Percentiles rank a stretch among this genome's conserved stretches.
Evolutionary conservation across 352 stramenopile species (phyloP).

Genomic region (Phytopythium litorale): DNA sequence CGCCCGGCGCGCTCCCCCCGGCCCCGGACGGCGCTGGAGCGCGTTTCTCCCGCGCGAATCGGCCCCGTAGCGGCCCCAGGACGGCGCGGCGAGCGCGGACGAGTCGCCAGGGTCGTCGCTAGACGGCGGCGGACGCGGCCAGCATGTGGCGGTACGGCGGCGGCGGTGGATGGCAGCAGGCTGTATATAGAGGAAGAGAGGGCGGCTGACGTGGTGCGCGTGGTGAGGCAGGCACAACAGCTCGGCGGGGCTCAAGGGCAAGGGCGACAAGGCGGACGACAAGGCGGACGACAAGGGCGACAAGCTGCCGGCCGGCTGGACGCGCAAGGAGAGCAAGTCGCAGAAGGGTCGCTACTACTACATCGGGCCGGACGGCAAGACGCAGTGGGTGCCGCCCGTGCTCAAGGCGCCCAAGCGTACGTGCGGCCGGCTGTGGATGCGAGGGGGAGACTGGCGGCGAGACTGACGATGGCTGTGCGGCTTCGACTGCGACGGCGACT

Average conservation of each 20-base stretch:
- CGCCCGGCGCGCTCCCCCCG: background rate
- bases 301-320: conserved; percentile 73
- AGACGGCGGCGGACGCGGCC: background rate
- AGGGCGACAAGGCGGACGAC: conserved; percentile 1
- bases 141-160: conserved; percentile 6
- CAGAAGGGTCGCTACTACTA: conserved; percentile 86
- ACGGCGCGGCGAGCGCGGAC: background rate
- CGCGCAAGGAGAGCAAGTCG: conserved; percentile 80
- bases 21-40: background rate
- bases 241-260: conserved; percentile 3
- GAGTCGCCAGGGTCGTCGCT: no score
- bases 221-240: conserved; percentile 3
- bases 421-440: background rate
- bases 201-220: background rate
- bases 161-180: background rate
- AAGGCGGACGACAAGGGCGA: conserved; percentile 17
- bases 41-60: background rate
- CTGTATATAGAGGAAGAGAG: no score
- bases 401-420: conserved; percentile 16
- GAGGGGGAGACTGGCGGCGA: background rate
- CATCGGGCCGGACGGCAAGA: conserved; percentile 78
- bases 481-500: no score
- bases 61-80: background rate
- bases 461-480: background rate
- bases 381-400: conserved; percentile 68